These are phyloP conservation scores for Colletotrichum sp. DNA, from an alignment of 2,329 filamentous ascomycete genomes.

Conservation along the genomic window DNA sequence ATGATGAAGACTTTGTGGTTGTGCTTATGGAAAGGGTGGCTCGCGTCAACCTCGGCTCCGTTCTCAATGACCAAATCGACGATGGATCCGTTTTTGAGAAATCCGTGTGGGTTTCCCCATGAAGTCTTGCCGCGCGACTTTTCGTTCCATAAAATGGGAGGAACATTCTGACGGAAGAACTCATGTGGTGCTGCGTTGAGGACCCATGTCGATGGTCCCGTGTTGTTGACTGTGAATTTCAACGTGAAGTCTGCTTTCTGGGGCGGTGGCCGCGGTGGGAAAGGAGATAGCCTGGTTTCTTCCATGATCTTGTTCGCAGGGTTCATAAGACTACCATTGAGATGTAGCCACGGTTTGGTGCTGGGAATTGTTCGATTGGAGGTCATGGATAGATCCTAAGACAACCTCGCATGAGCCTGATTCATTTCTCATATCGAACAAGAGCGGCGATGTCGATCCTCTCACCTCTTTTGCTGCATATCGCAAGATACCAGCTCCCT, in stretches of 20 bases:
- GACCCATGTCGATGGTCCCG: background rate
- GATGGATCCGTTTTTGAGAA: background rate
- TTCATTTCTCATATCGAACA: rapidly evolving
- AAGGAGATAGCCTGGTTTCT: background rate
- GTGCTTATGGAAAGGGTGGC: slow-evolving; percentile 13
- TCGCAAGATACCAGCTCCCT: background rate
- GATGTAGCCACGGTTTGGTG: background rate
- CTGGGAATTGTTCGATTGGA: background rate
- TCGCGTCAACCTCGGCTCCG: background rate
- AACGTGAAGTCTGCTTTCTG: slow-evolving; percentile 1
- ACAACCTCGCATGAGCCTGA: background rate
- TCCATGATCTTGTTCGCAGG: background rate
- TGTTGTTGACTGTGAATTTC: background rate
- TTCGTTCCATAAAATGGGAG: background rate
- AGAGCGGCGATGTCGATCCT: rapidly evolving
- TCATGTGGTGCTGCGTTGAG: background rate
- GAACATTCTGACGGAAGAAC: slow-evolving; percentile 12
- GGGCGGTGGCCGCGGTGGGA: background rate
- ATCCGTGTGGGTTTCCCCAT: background rate
- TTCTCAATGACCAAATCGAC: slow-evolving; percentile 3
- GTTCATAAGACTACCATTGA: background rate
- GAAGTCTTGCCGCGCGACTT: background rate
- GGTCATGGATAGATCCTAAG: background rate
- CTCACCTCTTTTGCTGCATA: background rate
- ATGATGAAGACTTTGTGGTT: slow-evolving; percentile 10